These are phyloP conservation scores for Chloropicon primus DNA, from an alignment of 139 green algal species.

Conservation along the genomic window DNA sequence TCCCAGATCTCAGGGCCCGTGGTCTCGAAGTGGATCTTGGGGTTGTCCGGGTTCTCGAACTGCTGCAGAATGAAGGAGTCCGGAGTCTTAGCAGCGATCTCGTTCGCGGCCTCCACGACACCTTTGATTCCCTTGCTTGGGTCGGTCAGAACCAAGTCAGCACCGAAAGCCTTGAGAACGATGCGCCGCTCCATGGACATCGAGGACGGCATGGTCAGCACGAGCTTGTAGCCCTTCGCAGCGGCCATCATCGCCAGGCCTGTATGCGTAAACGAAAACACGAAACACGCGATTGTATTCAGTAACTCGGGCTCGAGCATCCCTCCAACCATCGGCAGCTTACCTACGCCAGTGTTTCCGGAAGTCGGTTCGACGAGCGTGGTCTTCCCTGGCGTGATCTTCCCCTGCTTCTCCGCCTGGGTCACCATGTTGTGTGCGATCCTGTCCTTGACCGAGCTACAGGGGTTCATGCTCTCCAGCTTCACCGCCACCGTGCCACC, in stretches of 20 bases:
- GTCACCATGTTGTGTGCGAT: conserved; percentile 89
- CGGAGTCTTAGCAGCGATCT: conserved; percentile 59
- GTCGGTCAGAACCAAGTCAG: conserved; percentile 78
- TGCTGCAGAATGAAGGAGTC: conserved; percentile 90
- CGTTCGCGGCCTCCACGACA: conserved; percentile 80
- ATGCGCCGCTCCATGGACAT: conserved; percentile 93
- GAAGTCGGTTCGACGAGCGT: conserved; percentile 87
- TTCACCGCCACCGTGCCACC: conserved; percentile 71
- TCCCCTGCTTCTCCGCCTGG: conserved; percentile 68
- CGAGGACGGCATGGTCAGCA: conserved; percentile 96
- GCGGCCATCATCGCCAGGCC: conserved; percentile 89
- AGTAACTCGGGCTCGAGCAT: no score
- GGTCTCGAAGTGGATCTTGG: conserved; percentile 69
- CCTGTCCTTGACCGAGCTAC: conserved; percentile 72
- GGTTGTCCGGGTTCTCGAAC: conserved; percentile 96
- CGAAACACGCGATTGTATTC: no score
- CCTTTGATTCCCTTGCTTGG: conserved; percentile 78
- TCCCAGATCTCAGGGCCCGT: conserved; percentile 92
- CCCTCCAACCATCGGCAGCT: no score
- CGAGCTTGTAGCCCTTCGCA: conserved; percentile 84
- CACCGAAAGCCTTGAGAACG: conserved; percentile 81
- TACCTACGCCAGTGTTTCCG: conserved; percentile 95
- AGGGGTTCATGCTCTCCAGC: conserved; percentile 87
- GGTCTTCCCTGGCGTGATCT: conserved; percentile 73
- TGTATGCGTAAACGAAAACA: no score